phyloP scores from a whole-genome alignment of 164 flowering plant species.

The Magnolia kwangsiensis region DNA sequence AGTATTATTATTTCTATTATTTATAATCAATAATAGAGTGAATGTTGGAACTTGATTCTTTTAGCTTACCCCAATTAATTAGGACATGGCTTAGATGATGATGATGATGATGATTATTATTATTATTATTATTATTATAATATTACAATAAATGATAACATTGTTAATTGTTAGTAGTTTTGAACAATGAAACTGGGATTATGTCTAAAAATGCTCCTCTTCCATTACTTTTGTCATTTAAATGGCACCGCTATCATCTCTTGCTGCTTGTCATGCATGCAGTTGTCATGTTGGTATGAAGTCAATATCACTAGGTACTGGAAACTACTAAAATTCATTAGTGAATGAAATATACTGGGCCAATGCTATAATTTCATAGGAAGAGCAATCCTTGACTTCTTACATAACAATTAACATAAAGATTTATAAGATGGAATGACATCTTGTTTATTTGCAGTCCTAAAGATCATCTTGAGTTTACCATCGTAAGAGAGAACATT shows the following conservation, averaged over 20 bases:
- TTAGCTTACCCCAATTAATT: no score
- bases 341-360: not conserved
- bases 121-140: no score
- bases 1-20: no score
- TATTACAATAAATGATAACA: no score
- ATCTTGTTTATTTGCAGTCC: constrained; percentile 48
- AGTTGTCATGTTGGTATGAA: no score
- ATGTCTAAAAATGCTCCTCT: not conserved
- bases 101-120: no score
- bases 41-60: no score
- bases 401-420: not conserved
- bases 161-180: no score
- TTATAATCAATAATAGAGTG: no score
- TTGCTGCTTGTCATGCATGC: not conserved
- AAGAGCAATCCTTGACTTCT: not conserved
- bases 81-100: no score
- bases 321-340: not conserved
- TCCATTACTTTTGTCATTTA: not conserved
- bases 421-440: not conserved
- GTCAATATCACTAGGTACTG: not conserved
- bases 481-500: constrained; percentile 83
- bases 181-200: no score
- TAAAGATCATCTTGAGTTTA: constrained; percentile 85
- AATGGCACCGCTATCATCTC: not conserved
- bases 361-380: not conserved